phyloP scores from a whole-genome alignment of 2,329 filamentous ascomycete genomes.

The Diaporthe ilicicola region DNA sequence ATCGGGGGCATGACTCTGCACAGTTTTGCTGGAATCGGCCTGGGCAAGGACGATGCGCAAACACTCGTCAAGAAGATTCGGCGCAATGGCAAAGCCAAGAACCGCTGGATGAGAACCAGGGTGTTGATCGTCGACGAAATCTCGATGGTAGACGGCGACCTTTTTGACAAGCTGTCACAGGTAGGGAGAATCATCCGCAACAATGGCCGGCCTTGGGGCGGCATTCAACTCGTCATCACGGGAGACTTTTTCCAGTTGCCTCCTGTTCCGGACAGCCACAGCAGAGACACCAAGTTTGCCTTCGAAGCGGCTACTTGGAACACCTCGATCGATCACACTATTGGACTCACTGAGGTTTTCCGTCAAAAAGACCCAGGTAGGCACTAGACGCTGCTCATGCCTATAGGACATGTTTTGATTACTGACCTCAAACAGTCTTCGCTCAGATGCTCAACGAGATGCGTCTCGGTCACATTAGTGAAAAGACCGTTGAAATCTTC shows the following conservation, averaged over 20 bases:
- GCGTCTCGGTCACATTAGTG: constrained; percentile 83
- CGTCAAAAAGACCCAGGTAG: constrained; percentile 85
- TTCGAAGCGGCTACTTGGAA: constrained; percentile 94
- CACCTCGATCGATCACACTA: constrained; percentile 93
- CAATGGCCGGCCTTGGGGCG: constrained; percentile 92
- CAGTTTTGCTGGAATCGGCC: constrained; percentile 93
- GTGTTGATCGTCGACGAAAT: constrained; percentile 93
- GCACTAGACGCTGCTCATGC: constrained; percentile 28
- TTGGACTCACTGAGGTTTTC: constrained; percentile 94
- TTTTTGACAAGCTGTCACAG: constrained; percentile 94
- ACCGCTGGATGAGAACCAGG: constrained; percentile 88
- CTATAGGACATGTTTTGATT: constrained; percentile 37
- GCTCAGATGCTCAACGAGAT: constrained; percentile 98
- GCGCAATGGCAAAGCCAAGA: constrained; percentile 85
- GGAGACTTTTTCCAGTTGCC: constrained; percentile 98
- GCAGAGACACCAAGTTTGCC: constrained; percentile 80
- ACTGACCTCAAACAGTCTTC: constrained; percentile 65
- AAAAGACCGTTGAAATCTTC: constrained; percentile 81
- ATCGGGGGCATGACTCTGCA: constrained; percentile 95
- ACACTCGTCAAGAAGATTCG: constrained; percentile 90
- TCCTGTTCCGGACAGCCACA: constrained; percentile 83
- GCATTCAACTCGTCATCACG: constrained; percentile 94
- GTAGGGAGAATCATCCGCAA: constrained; percentile 87
- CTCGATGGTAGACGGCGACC: constrained; percentile 96
- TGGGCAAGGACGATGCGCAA: constrained; percentile 87